Conservation (phyloP, 768 basidiomycete species). For the Leccinum uliginosum region DNA sequence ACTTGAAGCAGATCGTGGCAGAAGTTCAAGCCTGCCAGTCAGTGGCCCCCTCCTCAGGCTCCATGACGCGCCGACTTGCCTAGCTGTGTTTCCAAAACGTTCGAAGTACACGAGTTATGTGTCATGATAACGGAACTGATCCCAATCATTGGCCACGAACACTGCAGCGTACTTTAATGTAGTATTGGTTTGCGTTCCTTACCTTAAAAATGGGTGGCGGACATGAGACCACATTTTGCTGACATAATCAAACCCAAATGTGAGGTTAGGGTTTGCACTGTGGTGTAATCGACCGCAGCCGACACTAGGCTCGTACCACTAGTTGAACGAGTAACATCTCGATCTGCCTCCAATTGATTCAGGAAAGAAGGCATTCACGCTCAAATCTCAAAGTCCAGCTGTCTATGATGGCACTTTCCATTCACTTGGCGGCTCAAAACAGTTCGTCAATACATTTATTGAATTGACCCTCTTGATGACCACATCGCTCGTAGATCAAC, state of each 20-base stretch:
- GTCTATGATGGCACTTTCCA: conserved; percentile 37
- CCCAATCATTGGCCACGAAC: not conserved
- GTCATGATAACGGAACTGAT: not conserved
- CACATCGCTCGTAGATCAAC: conserved; percentile 48
- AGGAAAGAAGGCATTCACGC: not conserved
- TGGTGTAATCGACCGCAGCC: not conserved
- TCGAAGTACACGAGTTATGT: not conserved
- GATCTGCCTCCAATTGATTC: not conserved
- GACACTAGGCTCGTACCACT: no score
- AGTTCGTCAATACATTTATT: conserved; percentile 32
- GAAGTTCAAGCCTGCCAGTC: no score
- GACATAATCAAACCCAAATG: conserved; percentile 13
- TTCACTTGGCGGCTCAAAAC: conserved; percentile 69
- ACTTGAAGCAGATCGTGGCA: no score
- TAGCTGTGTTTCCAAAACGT: conserved; percentile 5
- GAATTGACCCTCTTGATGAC: not conserved
- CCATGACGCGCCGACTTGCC: not conserved
- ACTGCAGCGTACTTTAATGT: not conserved
- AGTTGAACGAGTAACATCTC: not conserved
- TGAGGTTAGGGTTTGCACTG: conserved; percentile 22
- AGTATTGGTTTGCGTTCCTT: not conserved
- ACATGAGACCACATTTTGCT: not conserved
- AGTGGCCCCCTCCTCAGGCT: no score
- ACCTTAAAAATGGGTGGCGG: not conserved
- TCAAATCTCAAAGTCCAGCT: not conserved